Evolutionary conservation across 371 early-diverging fungal genomes (phyloP).

Genomic region (Mortierella sp.): DNA sequence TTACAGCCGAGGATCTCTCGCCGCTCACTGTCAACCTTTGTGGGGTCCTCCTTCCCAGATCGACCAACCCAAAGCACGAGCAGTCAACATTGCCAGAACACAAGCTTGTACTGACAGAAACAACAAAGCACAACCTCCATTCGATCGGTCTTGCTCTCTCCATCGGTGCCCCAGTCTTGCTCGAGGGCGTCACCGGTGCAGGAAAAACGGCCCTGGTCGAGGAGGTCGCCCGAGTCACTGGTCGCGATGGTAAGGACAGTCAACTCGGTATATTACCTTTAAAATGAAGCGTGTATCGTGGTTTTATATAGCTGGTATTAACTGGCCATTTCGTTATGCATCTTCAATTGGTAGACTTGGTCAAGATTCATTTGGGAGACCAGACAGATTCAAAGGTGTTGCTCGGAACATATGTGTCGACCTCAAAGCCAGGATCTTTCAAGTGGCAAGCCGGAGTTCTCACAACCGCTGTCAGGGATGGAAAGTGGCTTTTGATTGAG

Average conservation of each 20-base stretch:
- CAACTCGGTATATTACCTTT: not conserved
- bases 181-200: constrained; percentile 94
- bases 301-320: not conserved
- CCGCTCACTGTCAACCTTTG: constrained; percentile 74
- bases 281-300: not conserved
- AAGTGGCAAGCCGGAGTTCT: constrained; percentile 98
- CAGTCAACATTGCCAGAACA: constrained; percentile 47
- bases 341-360: constrained; percentile 68
- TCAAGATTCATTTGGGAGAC: constrained; percentile 99
- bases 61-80: constrained; percentile 24
- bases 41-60: constrained; percentile 67
- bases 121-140: constrained; percentile 81
- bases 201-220: constrained; percentile 97
- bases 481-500: constrained; percentile 99
- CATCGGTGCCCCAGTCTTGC: constrained; percentile 88
- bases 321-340: not conserved
- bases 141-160: constrained; percentile 88
- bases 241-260: constrained; percentile 60
- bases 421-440: constrained; percentile 94
- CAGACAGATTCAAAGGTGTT: constrained; percentile 98
- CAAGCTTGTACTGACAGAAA: constrained; percentile 78
- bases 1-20: constrained; percentile 65
- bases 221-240: constrained; percentile 86
- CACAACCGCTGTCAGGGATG: constrained; percentile 94
- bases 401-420: constrained; percentile 96